Evolutionary conservation across 768 basidiomycete species (phyloP), one percentile per base, ranked within the genome.

Genomic region (Psilocybe subaeruginosa): DNA sequence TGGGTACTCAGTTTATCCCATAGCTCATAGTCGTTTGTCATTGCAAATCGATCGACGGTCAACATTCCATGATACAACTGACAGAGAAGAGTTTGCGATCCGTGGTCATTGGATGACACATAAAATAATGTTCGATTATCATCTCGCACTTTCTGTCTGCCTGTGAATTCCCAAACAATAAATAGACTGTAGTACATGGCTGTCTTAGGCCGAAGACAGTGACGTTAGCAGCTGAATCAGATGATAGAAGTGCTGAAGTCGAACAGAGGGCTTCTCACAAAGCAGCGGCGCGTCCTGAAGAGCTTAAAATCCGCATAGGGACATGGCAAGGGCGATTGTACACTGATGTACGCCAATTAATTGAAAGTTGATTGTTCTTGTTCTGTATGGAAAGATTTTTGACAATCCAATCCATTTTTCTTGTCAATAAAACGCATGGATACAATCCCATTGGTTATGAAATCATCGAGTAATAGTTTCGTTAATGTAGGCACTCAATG

Each of bases 51-150:
- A 14, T 39, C 37, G 37, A 43, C 7, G 41, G 5, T 14, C 41
- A 43, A 43, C 11, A 11, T 12, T 43, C 14, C 14, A 16, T 12
- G n/a, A 30, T 35, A 30, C 17, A 31, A 48, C 14, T 41, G 43
- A 16, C 23, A 48, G 12, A 33, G 53, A 52, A 19, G 14, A 30
- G 2, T 47, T 49, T 37, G 35, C 59, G 47, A 54, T 60, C 53
- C 53, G 59, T 54, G 45, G 46, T 60, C 46, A 50, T 37, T 60
- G 59, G 59, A 43, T n/a, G n/a, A 43, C 41, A 46, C 41, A 33
- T 12, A 33, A 45, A 55, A 55, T 30, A n/a, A 54, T 43, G 23
- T 14, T 23, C 30, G 17, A 48, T 27, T 17, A 19, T 17, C 23
- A 35, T 50, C 49, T 23, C 29, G 27, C 29, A 50, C 49, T 50